A percentile compares a stretch with the other conserved stretches of the same genome.
Conservation (phyloP, 2,329 filamentous ascomycete genomes). For the Colletotrichum siamense region DNA sequence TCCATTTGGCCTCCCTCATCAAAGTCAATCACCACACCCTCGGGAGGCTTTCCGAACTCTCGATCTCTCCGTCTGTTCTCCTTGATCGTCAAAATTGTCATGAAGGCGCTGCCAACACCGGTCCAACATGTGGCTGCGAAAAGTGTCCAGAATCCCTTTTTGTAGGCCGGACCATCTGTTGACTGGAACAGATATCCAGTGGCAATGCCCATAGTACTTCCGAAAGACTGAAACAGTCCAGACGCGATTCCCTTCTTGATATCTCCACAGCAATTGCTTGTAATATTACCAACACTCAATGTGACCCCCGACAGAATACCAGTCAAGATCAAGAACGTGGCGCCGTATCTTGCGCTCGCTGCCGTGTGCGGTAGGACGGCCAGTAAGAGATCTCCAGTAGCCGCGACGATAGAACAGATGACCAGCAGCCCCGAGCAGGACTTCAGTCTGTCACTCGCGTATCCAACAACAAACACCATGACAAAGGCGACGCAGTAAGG, state of each 20-base stretch:
- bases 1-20: slow-evolving; percentile 14
- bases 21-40: neutral
- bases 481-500: slow-evolving; percentile 20
- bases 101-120: neutral
- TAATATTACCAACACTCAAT: slow-evolving; percentile 3
- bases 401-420: slow-evolving; percentile 17
- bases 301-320: slow-evolving; percentile 6
- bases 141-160: slow-evolving; percentile 12
- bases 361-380: neutral
- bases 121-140: slow-evolving; percentile 16
- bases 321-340: slow-evolving; percentile 3
- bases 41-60: slow-evolving; percentile 2
- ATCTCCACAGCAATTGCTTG: slow-evolving; percentile 15
- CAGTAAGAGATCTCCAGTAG: neutral
- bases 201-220: slow-evolving; percentile 17
- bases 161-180: slow-evolving; percentile 1
- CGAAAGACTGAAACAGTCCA: slow-evolving; percentile 9
- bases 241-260: slow-evolving; percentile 16
- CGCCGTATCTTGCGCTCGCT: neutral
- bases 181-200: slow-evolving; percentile 8
- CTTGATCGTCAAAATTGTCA: slow-evolving; percentile 16
- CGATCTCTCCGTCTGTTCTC: slow-evolving; percentile 24
- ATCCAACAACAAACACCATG: slow-evolving; percentile 20
- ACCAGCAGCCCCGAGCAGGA: slow-evolving; percentile 23
- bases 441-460: slow-evolving; percentile 18